phyloP scores from a whole-genome alignment of 208 protist species.

The Herpetomonas tarakana region DNA sequence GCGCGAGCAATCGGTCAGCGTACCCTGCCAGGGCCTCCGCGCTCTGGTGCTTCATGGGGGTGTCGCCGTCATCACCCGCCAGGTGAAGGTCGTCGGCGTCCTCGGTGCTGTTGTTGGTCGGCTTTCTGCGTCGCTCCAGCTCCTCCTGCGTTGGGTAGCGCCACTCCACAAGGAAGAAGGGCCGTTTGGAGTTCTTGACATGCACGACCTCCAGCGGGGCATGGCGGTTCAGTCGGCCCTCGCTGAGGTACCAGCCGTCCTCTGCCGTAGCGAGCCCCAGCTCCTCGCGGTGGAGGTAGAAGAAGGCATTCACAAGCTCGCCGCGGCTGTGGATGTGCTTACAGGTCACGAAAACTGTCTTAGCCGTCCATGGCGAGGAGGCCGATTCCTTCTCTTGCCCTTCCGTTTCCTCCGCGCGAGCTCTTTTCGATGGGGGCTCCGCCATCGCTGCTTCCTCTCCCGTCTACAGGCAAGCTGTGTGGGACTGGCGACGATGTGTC shows the following conservation, averaged over 20 bases:
- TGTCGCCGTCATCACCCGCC: neutral
- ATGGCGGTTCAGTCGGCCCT: slow-evolving; percentile 21
- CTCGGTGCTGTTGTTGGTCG: neutral
- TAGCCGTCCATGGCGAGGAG: neutral
- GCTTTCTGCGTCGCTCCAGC: slow-evolving; percentile 15
- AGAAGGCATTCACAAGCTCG: slow-evolving; percentile 74
- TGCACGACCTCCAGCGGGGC: slow-evolving; percentile 74
- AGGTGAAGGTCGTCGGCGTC: neutral
- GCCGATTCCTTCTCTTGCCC: neutral
- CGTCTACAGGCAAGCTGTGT: too few species aligned
- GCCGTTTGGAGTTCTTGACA: slow-evolving; percentile 60
- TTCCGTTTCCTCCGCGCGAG: neutral
- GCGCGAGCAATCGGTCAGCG: slow-evolving; percentile 16
- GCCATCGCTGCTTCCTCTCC: too few species aligned
- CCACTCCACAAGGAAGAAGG: slow-evolving; percentile 83
- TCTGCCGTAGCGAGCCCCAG: slow-evolving; percentile 49
- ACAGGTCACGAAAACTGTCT: slow-evolving; percentile 73
- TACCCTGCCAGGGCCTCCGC: slow-evolving; percentile 8
- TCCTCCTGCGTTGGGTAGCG: slow-evolving; percentile 45
- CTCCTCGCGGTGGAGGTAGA: slow-evolving; percentile 35
- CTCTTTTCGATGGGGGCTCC: too few species aligned
- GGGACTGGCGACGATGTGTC: too few species aligned
- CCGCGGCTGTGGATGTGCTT: slow-evolving; percentile 44
- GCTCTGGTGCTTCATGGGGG: slow-evolving; percentile 7
- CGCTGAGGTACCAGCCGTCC: slow-evolving; percentile 1